A percentile compares a stretch with the other conserved stretches of the same genome.
Conservation (phyloP, 2,329 filamentous ascomycete species). For the Verticillium alfalfae region DNA sequence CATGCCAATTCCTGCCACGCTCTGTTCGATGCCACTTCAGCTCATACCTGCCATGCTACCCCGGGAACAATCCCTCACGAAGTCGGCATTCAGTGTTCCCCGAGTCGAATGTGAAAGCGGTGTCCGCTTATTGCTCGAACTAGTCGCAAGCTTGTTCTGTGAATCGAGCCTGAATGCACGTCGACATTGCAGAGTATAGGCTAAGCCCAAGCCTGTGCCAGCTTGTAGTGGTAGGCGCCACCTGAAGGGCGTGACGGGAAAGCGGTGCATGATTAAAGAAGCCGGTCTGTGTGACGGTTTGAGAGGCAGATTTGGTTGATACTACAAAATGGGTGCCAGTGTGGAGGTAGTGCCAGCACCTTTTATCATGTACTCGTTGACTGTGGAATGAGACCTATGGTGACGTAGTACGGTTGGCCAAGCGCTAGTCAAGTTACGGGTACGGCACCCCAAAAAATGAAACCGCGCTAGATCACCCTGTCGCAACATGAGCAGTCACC, state of each 20-base stretch:
- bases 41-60: conserved; percentile 3
- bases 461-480: too few relatives aligned
- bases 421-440: too few relatives aligned
- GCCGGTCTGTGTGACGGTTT: conserved; percentile 1
- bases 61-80: conserved; percentile 8
- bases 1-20: background rate
- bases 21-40: background rate
- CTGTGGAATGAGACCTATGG: too few relatives aligned
- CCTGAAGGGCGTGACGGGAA: background rate
- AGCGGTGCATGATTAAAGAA: conserved; percentile 1
- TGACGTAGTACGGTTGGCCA: too few relatives aligned
- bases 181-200: conserved; percentile 1
- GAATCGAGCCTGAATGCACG: background rate
- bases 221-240: conserved; percentile 4
- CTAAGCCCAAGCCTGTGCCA: conserved; percentile 5
- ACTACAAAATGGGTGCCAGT: too few relatives aligned
- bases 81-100: conserved; percentile 1
- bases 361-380: too few relatives aligned
- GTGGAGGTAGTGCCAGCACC: background rate
- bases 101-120: background rate
- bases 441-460: too few relatives aligned
- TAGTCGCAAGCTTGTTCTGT: background rate
- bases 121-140: background rate
- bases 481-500: too few relatives aligned
- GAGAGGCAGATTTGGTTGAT: too few relatives aligned